Percentiles rank a stretch among this genome's conserved stretches.
These are phyloP conservation scores for Nakazawaea populi DNA, from an alignment of 805 yeast genomes.

Conservation along the genomic window DNA sequence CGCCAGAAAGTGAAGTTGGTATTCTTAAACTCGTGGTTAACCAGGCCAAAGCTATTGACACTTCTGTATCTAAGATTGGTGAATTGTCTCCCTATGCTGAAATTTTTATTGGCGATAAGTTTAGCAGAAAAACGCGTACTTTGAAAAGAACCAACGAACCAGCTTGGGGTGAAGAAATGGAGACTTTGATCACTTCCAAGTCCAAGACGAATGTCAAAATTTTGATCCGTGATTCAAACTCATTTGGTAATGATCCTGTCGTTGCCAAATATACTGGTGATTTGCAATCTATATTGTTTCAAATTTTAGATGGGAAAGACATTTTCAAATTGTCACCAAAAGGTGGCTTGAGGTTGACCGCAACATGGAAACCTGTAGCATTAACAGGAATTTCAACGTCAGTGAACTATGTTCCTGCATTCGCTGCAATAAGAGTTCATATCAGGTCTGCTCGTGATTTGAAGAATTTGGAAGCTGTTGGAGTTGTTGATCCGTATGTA, in stretches of 20 bases:
- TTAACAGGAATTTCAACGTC: slow-evolving; percentile 43
- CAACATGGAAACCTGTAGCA: slow-evolving; percentile 68
- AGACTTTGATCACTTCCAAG: slow-evolving; percentile 57
- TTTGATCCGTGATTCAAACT: slow-evolving; percentile 56
- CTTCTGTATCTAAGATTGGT: slow-evolving; percentile 43
- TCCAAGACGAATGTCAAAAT: slow-evolving; percentile 48
- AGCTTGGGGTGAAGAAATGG: slow-evolving; percentile 59
- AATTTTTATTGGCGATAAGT: slow-evolving; percentile 49
- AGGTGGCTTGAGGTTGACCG: slow-evolving; percentile 49
- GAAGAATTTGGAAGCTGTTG: slow-evolving; percentile 56
- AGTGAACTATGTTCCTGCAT: slow-evolving; percentile 45
- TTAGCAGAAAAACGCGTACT: slow-evolving; percentile 52
- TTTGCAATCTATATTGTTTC: slow-evolving; percentile 50
- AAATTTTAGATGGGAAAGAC: slow-evolving; percentile 42
- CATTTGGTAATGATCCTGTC: slow-evolving; percentile 35
- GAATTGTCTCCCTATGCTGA: slow-evolving; percentile 65
- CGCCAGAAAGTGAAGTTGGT: slow-evolving; percentile 66
- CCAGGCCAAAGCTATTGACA: slow-evolving; percentile 54
- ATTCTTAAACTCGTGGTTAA: slow-evolving; percentile 59
- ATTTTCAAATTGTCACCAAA: slow-evolving; percentile 44
- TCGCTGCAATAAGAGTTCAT: slow-evolving; percentile 62
- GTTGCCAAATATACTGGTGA: slow-evolving; percentile 49
- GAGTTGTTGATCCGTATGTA: slow-evolving; percentile 73
- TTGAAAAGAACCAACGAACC: slow-evolving; percentile 70
- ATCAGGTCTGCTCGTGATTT: slow-evolving; percentile 47